A percentile compares a stretch with the other conserved stretches of the same genome.
Evolutionary conservation across 257 asterid genomes (phyloP).

Genomic region (Vinca minor): DNA sequence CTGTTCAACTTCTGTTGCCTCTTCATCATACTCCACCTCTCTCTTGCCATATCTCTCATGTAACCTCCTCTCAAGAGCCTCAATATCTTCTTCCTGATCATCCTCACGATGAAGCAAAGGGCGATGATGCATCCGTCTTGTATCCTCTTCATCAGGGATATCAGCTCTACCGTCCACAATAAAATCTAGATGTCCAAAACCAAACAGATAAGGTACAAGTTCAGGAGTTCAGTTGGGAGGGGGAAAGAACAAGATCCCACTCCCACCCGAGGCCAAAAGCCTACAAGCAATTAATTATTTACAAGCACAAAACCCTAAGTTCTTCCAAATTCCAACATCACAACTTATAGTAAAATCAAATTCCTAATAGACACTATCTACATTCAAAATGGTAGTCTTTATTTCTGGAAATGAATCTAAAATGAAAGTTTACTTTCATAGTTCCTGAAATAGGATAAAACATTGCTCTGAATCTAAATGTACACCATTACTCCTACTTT

Average conservation of each 20-base stretch:
- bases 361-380: neutral
- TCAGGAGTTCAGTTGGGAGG: neutral
- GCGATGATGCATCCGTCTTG: slow-evolving; percentile 57
- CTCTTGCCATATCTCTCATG: slow-evolving; percentile 70
- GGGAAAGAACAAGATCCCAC: neutral
- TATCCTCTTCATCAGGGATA: slow-evolving; percentile 65
- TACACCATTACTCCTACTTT: too few relatives aligned
- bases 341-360: too few relatives aligned
- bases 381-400: neutral
- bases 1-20: slow-evolving; percentile 93
- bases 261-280: neutral
- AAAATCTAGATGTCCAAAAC: slow-evolving; percentile 49
- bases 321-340: neutral
- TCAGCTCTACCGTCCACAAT: slow-evolving; percentile 58
- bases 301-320: slow-evolving; percentile 5
- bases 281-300: neutral
- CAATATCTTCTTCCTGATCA: slow-evolving; percentile 77
- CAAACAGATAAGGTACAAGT: neutral
- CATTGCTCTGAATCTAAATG: neutral
- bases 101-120: slow-evolving; percentile 81
- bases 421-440: too few relatives aligned
- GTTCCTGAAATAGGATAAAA: too few relatives aligned
- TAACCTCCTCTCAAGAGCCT: slow-evolving; percentile 63
- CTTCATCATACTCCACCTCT: too few relatives aligned
- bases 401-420: neutral